These are phyloP conservation scores for Ophryocystis elektroscirrha DNA, from an alignment of 169 alveolate species.

Conservation along the genomic window DNA sequence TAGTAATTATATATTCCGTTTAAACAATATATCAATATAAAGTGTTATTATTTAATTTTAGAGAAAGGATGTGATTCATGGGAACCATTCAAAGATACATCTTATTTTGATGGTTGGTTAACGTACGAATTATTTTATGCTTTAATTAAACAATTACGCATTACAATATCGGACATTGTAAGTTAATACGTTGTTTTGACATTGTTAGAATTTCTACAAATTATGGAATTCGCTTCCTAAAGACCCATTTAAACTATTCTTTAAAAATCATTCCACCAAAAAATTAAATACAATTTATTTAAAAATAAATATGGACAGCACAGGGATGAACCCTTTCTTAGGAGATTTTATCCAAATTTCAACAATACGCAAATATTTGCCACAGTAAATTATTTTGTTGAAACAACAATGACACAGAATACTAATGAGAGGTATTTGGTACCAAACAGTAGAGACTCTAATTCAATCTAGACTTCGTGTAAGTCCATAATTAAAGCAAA, in stretches of 20 bases:
- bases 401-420: background rate
- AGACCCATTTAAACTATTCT: constrained; percentile 13
- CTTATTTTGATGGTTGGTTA: no score
- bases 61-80: no score
- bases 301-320: constrained; percentile 22
- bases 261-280: constrained; percentile 1
- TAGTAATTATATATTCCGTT: no score
- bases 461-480: no score
- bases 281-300: constrained; percentile 10
- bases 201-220: background rate
- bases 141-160: background rate
- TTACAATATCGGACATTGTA: background rate
- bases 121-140: background rate
- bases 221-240: constrained; percentile 20
- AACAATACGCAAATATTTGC: constrained; percentile 14
- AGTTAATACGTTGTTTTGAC: background rate
- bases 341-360: constrained; percentile 23
- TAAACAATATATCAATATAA: no score
- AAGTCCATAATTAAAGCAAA: no score
- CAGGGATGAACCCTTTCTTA: constrained; percentile 31
- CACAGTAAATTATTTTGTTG: constrained; percentile 1
- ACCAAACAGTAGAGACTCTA: no score
- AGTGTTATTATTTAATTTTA: no score
- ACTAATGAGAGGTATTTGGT: no score
- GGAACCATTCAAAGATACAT: no score